Percentiles rank a stretch among this genome's conserved stretches.
Evolutionary conservation across 2,329 filamentous ascomycete genomes (phyloP).

Genomic region (Pseudogymnoascus sp.): DNA sequence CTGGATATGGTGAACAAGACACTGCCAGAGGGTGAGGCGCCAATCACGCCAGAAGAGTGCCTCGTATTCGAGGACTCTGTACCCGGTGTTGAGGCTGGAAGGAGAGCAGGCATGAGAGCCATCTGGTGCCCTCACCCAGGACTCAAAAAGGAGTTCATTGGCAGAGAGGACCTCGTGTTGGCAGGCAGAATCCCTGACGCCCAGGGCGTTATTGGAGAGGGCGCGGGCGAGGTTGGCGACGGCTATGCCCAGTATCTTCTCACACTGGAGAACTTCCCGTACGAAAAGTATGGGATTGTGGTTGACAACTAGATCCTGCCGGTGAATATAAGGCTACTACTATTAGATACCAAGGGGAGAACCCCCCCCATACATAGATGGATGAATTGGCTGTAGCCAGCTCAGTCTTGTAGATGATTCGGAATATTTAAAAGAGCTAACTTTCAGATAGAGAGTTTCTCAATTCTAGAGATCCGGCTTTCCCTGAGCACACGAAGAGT

Average conservation of each 20-base stretch:
- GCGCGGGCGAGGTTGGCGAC: constrained; percentile 45
- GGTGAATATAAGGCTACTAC: neutral
- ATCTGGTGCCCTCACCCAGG: constrained; percentile 85
- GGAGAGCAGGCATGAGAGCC: constrained; percentile 89
- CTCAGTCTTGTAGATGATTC: neutral
- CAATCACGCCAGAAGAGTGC: constrained; percentile 76
- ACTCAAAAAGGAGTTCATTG: constrained; percentile 67
- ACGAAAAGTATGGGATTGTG: constrained; percentile 51
- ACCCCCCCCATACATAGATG: neutral
- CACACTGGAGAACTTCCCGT: constrained; percentile 49
- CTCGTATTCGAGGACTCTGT: constrained; percentile 95
- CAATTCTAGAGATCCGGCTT: neutral
- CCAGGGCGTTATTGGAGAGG: constrained; percentile 18
- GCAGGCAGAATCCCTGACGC: constrained; percentile 64
- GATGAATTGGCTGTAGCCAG: neutral
- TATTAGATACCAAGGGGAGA: neutral
- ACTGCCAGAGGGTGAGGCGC: constrained; percentile 52
- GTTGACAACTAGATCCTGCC: constrained; percentile 9
- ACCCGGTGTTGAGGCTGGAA: constrained; percentile 81
- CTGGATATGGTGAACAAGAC: constrained; percentile 76
- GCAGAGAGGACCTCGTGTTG: constrained; percentile 71
- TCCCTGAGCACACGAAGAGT: neutral
- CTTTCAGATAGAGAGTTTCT: neutral
- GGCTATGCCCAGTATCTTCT: constrained; percentile 53
- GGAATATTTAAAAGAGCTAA: neutral